phyloP scores from a whole-genome alignment of 495 filamentous ascomycete genomes.

The Aspergillus olivimuriae region DNA sequence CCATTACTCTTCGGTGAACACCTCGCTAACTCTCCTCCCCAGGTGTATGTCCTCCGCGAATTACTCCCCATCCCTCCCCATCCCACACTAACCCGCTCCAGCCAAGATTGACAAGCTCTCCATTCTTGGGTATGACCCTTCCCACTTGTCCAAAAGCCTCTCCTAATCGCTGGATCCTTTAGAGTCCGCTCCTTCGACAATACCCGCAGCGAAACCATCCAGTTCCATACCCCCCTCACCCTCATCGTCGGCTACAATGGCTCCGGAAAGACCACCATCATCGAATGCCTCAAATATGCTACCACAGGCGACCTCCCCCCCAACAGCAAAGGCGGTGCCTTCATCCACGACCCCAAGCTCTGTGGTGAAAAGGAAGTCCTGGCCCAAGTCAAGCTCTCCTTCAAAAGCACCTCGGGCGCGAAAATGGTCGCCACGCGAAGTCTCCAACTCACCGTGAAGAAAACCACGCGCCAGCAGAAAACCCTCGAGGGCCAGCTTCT shows the following conservation, averaged over 20 bases:
- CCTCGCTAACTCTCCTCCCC: background rate
- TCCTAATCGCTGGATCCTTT: background rate
- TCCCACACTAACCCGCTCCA: constrained; percentile 12
- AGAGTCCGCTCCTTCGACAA: constrained; percentile 92
- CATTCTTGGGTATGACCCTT: constrained; percentile 60
- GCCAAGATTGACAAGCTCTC: constrained; percentile 84
- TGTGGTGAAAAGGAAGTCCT: constrained; percentile 84
- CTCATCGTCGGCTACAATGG: constrained; percentile 96
- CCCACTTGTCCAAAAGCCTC: constrained; percentile 1
- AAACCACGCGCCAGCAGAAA: constrained; percentile 63
- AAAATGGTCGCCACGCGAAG: constrained; percentile 76
- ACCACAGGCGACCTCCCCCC: constrained; percentile 91
- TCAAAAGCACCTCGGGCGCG: constrained; percentile 66
- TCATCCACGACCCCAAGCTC: constrained; percentile 94
- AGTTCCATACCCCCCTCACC: constrained; percentile 84
- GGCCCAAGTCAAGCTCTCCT: constrained; percentile 86
- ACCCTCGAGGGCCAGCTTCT: constrained; percentile 73
- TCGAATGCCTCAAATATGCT: constrained; percentile 98
- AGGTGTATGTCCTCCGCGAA: background rate
- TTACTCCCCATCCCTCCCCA: background rate
- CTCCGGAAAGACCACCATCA: constrained; percentile 97
- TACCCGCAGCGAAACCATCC: constrained; percentile 67
- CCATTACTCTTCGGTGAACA: background rate
- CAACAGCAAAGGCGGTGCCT: constrained; percentile 89
- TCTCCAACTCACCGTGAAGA: constrained; percentile 81